A percentile compares a stretch with the other conserved stretches of the same genome.
These are phyloP conservation scores for Lagenaria siceraria DNA, from an alignment of 306 rosid species.

Conservation along the genomic window DNA sequence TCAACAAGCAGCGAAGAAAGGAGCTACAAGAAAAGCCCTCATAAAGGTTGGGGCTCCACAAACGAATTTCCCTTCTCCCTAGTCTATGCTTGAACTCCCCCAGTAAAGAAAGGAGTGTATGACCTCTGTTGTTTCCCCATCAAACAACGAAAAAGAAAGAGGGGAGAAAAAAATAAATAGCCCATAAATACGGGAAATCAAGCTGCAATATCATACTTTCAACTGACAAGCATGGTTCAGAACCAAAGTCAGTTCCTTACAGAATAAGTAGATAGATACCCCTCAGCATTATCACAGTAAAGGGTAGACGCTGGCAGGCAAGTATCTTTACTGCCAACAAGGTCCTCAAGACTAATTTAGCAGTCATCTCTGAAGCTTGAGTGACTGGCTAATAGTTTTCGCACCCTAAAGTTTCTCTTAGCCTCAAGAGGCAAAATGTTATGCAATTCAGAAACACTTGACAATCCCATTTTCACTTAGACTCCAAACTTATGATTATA, in stretches of 20 bases:
- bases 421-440: slow-evolving; percentile 87
- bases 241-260: not conserved
- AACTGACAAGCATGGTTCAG: not conserved
- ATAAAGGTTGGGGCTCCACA: no score
- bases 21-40: no score
- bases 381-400: slow-evolving; percentile 41
- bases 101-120: no score
- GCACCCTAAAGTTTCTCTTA: slow-evolving; percentile 68
- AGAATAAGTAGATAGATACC: not conserved
- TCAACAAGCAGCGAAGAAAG: no score
- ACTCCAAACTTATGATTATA: not conserved
- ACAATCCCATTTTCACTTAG: not conserved
- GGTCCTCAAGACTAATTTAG: slow-evolving; percentile 26
- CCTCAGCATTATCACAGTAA: slow-evolving; percentile 14
- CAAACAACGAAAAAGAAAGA: not conserved
- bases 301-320: slow-evolving; percentile 18
- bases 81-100: no score
- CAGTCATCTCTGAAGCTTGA: slow-evolving; percentile 27
- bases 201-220: slow-evolving; percentile 14
- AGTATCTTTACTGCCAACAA: slow-evolving; percentile 14
- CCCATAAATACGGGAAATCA: not conserved
- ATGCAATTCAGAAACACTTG: slow-evolving; percentile 32
- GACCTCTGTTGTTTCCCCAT: no score
- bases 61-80: no score
- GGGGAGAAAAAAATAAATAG: not conserved